Evolutionary conservation across 768 basidiomycete species (phyloP).

Genomic region (Amanita exitialis): DNA sequence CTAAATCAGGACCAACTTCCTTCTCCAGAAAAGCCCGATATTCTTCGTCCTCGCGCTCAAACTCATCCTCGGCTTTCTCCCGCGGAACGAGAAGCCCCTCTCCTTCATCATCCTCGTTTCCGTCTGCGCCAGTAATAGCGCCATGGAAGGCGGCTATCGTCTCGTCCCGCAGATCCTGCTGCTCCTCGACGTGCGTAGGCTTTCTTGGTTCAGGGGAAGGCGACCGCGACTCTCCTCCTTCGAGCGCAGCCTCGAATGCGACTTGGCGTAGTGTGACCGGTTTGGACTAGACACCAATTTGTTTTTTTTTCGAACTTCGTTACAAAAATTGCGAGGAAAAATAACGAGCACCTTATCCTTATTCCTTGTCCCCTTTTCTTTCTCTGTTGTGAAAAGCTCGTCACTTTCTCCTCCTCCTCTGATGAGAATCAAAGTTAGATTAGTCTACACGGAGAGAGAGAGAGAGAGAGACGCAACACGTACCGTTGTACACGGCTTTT

Average conservation of each 20-base stretch:
- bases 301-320: background rate
- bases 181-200: slow-evolving; percentile 73
- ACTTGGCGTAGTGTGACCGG: slow-evolving; percentile 70
- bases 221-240: slow-evolving; percentile 33
- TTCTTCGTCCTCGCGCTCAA: slow-evolving; percentile 72
- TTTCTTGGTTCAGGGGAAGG: slow-evolving; percentile 43
- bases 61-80: slow-evolving; percentile 71
- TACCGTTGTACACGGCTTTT: slow-evolving; percentile 75
- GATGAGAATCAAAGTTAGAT: background rate
- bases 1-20: slow-evolving; percentile 71
- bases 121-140: slow-evolving; percentile 23
- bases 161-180: slow-evolving; percentile 63
- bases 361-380: slow-evolving; percentile 16
- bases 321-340: background rate
- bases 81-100: slow-evolving; percentile 67
- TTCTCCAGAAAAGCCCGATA: slow-evolving; percentile 76
- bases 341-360: slow-evolving; percentile 40
- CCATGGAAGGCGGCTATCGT: slow-evolving; percentile 77
- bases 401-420: slow-evolving; percentile 62
- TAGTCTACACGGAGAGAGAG: background rate
- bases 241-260: slow-evolving; percentile 52
- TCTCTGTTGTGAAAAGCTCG: slow-evolving; percentile 13
- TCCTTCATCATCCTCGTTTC: slow-evolving; percentile 32
- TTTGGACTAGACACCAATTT: slow-evolving; percentile 42
- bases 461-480: background rate